These are phyloP conservation scores for Phymatotrichopsis omnivora DNA, from an alignment of 2,329 filamentous ascomycete species.

Conservation along the genomic window DNA sequence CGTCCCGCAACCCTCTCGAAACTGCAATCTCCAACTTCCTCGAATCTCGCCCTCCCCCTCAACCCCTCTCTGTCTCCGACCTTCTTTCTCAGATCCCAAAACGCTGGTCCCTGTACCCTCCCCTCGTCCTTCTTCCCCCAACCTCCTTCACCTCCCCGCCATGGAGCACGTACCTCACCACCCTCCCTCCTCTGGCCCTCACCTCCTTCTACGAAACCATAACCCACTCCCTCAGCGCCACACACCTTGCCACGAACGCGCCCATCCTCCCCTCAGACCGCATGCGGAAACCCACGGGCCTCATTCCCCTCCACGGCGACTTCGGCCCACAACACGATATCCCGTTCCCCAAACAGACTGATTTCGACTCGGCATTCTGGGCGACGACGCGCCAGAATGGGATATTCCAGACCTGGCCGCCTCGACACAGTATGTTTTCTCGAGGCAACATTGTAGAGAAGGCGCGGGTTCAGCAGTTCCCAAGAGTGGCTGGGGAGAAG, in stretches of 20 bases:
- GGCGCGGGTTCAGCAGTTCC: constrained; percentile 52
- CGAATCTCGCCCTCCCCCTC: background rate
- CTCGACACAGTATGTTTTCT: constrained; percentile 87
- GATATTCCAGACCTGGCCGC: constrained; percentile 77
- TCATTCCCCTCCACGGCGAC: constrained; percentile 61
- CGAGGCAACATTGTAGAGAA: constrained; percentile 87
- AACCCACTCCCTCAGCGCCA: constrained; percentile 38
- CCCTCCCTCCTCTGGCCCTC: constrained; percentile 30
- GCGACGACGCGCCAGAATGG: constrained; percentile 66
- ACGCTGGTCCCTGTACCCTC: constrained; percentile 47
- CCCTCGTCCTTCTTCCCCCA: constrained; percentile 47
- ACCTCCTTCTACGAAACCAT: constrained; percentile 39
- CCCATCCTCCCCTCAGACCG: constrained; percentile 53
- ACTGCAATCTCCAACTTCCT: constrained; percentile 12
- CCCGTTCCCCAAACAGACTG: constrained; percentile 36
- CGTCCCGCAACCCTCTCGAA: constrained; percentile 8
- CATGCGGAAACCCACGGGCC: constrained; percentile 57
- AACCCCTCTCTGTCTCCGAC: background rate
- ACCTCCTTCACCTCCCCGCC: constrained; percentile 37
- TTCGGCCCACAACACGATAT: constrained; percentile 49
- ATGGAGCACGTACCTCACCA: constrained; percentile 34
- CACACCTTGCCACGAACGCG: constrained; percentile 50
- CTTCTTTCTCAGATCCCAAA: constrained; percentile 29
- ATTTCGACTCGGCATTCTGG: constrained; percentile 67
- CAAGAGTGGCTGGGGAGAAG: constrained; percentile 29